Base-by-base conservation (phyloP, 768 basidiomycete species). In the Boletellus emodensis region DNA sequence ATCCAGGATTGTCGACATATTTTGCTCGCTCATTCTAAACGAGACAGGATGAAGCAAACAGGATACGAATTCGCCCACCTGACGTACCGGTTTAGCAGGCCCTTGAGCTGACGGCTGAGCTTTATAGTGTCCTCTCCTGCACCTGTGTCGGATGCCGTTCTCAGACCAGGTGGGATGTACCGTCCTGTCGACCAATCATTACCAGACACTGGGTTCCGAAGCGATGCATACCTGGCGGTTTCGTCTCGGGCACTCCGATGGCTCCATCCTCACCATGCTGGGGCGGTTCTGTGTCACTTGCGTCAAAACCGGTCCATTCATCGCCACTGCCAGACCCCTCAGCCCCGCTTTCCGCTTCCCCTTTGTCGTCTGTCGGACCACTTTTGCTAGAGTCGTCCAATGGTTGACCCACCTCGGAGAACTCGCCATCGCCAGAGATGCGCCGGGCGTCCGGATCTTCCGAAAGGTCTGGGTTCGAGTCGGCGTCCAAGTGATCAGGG, bases 21-120 rank as follows among this genome's bases (percentile, higher is more conserved):
- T 96, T 63, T 87, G 87, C 67, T 97, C 94, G 56, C 86, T 91
- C 83, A 95, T 78, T 56, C 93, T 94, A 56, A 36, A 38, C n/a
- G 28, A 6, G 18, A 18, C 33, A 51, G 28, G 30, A 30, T 55
- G 33, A 32, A 24, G 10, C 32, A 2, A 48, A 26, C 18, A 56
- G 13, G 28, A 51, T 43, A 34, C 30, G 35, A 15, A 17, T 40
- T 38, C 34, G 8, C 33, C 32, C 12, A 36, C 33, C 20, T 12
- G 20, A 39, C 74, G 40, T 59, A 90, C 91, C 88, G 79, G 68
- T 97, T 96, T 42, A 96, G 76, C 15, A 93, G 69, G 63, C 93
- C 94, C 70, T 96, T 94, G 26, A 91, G 68, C 58, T 87, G 89
- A 41, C 85, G 77, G 3, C 74, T 80, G 33, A 96, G 74, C 66